These are phyloP conservation scores for Jamesozyma gamospora DNA, from an alignment of 805 yeast species.

Conservation along the genomic window DNA sequence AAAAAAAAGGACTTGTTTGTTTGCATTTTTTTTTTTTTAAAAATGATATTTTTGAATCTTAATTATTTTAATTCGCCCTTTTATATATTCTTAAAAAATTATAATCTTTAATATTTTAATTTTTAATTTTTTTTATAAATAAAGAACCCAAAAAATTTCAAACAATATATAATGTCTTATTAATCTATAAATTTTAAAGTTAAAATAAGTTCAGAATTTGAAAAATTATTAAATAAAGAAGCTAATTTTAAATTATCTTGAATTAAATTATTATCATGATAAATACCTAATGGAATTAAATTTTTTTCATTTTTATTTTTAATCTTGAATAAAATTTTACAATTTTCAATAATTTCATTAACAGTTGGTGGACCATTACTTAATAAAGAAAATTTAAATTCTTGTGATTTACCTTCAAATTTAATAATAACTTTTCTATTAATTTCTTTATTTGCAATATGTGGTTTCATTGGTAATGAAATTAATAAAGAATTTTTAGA, in stretches of 20 bases:
- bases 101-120: no score
- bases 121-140: no score
- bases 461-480: constrained; percentile 29
- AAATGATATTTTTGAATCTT: no score
- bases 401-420: constrained; percentile 45
- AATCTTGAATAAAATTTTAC: constrained; percentile 60
- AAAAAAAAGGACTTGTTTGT: no score
- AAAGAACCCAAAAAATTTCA: no score
- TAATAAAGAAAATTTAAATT: constrained; percentile 53
- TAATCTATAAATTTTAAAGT: not conserved
- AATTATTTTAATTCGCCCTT: no score
- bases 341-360: constrained; percentile 68
- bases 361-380: constrained; percentile 75
- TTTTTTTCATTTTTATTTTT: constrained; percentile 5
- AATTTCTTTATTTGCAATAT: constrained; percentile 28
- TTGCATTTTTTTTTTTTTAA: no score
- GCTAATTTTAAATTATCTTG: constrained; percentile 40
- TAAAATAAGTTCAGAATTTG: not conserved
- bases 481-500: constrained; percentile 10
- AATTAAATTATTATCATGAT: constrained; percentile 23
- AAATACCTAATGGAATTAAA: constrained; percentile 12
- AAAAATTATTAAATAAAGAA: constrained; percentile 31
- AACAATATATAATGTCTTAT: not conserved
- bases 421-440: constrained; percentile 36
- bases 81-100: no score